A percentile compares a stretch with the other conserved stretches of the same genome.
These are phyloP conservation scores for Penicillium taxi DNA, from an alignment of 495 filamentous ascomycete genomes.

Conservation along the genomic window DNA sequence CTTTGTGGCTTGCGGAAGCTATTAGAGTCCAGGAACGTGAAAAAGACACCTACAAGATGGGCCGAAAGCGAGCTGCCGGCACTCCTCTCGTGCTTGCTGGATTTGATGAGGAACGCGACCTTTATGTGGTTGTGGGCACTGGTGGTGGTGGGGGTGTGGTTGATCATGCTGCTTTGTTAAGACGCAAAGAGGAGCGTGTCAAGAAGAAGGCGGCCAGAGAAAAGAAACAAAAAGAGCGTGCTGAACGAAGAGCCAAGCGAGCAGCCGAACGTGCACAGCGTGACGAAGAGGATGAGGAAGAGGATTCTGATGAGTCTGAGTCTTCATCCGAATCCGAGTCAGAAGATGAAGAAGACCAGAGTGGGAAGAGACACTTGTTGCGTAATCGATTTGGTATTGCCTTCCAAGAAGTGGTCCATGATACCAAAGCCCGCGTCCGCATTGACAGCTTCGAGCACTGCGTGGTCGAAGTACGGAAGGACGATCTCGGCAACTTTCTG, in stretches of 20 bases:
- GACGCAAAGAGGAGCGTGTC: slow-evolving; percentile 55
- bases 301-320: slow-evolving; percentile 55
- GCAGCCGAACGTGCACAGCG: slow-evolving; percentile 39
- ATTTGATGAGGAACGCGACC: slow-evolving; percentile 76
- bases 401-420: slow-evolving; percentile 89
- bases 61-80: slow-evolving; percentile 47
- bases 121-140: slow-evolving; percentile 87
- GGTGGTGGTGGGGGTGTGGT: slow-evolving; percentile 60
- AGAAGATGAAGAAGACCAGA: slow-evolving; percentile 53
- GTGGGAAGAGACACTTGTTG: slow-evolving; percentile 54
- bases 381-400: slow-evolving; percentile 87
- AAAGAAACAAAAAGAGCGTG: slow-evolving; percentile 53
- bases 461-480: slow-evolving; percentile 93
- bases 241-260: slow-evolving; percentile 46
- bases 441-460: slow-evolving; percentile 97
- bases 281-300: slow-evolving; percentile 49
- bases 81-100: slow-evolving; percentile 85
- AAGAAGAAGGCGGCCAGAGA: slow-evolving; percentile 52
- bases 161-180: slow-evolving; percentile 56
- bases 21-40: slow-evolving; percentile 83
- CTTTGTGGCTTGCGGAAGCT: slow-evolving; percentile 89
- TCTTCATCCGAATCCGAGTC: slow-evolving; percentile 49
- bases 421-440: slow-evolving; percentile 80
- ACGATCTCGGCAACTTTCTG: slow-evolving; percentile 85
- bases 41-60: slow-evolving; percentile 56